These are phyloP conservation scores for Camellia sinensis DNA, from an alignment of 148 eudicot genomes.

Conservation along the genomic window DNA sequence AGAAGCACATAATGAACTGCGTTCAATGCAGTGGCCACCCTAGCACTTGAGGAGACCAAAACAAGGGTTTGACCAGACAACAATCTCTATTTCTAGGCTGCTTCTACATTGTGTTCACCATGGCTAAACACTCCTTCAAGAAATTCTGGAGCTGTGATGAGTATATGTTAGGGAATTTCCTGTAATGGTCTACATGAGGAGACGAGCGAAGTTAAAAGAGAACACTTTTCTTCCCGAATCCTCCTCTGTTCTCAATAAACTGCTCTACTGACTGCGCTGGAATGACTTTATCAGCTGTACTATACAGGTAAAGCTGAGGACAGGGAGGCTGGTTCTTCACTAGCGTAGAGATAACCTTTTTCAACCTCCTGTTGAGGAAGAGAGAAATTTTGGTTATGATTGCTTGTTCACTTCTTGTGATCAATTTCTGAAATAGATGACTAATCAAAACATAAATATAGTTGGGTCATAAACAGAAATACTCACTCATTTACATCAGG, in stretches of 20 bases:
- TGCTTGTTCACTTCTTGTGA: neutral
- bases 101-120: slow-evolving; percentile 14
- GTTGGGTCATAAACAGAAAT: slow-evolving; percentile 3
- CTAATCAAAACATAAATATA: neutral
- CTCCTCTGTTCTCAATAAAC: slow-evolving; percentile 67
- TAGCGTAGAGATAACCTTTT: slow-evolving; percentile 44
- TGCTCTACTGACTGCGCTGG: slow-evolving; percentile 60
- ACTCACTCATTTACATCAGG: slow-evolving; percentile 72
- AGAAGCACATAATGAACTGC: neutral
- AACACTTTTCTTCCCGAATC: slow-evolving; percentile 54
- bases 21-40: neutral
- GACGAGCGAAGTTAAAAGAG: slow-evolving; percentile 69
- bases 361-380: slow-evolving; percentile 56
- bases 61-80: neutral
- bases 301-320: slow-evolving; percentile 94
- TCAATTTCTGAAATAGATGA: neutral
- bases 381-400: neutral
- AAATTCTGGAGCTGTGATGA: slow-evolving; percentile 52
- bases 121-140: slow-evolving; percentile 41
- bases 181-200: slow-evolving; percentile 91
- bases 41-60: neutral
- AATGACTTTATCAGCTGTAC: slow-evolving; percentile 82
- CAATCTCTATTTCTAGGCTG: neutral
- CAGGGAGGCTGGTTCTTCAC: slow-evolving; percentile 59
- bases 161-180: slow-evolving; percentile 70